Percentiles rank a stretch among this genome's conserved stretches.
These are phyloP conservation scores for Infundibulicybe gibba DNA, from an alignment of 768 basidiomycete genomes.

Conservation along the genomic window DNA sequence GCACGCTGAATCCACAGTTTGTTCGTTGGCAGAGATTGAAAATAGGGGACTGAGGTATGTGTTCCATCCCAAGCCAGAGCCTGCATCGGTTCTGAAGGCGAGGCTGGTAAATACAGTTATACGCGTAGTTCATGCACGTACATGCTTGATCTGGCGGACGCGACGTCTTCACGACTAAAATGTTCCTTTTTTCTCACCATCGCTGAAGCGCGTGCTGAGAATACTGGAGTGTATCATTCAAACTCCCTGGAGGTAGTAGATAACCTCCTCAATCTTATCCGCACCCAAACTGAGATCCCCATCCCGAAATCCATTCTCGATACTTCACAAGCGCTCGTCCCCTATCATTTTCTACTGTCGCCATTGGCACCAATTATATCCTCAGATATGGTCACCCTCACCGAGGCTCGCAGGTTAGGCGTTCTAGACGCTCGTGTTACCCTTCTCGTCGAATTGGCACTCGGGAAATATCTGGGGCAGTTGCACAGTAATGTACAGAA, in stretches of 20 bases:
- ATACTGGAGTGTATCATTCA: conserved; percentile 18
- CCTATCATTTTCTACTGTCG: conserved; percentile 52
- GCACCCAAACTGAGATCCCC: conserved; percentile 44
- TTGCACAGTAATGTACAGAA: conserved; percentile 68
- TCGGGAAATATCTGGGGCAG: conserved; percentile 58
- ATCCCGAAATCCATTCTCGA: conserved; percentile 48
- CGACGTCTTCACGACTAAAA: too few species aligned
- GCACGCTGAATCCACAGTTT: too few species aligned
- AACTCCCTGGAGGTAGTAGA: conserved; percentile 35
- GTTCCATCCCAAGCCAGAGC: too few species aligned
- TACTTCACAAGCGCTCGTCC: conserved; percentile 36
- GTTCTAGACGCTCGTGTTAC: conserved; percentile 33
- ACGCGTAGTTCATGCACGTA: too few species aligned
- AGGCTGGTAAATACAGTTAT: too few species aligned
- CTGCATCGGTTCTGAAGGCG: too few species aligned
- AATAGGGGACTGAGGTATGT: too few species aligned
- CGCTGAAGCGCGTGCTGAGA: too few species aligned
- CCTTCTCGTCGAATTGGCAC: conserved; percentile 50
- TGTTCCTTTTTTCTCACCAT: too few species aligned
- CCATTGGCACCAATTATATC: conserved; percentile 33
- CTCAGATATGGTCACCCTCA: conserved; percentile 30
- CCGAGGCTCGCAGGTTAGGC: conserved; percentile 29
- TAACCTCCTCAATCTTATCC: conserved; percentile 37
- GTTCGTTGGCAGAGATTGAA: too few species aligned
- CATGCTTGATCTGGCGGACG: too few species aligned